Conservation (phyloP, 371 early-diverging fungal species). For the Lichtheimia corymbifera region DNA sequence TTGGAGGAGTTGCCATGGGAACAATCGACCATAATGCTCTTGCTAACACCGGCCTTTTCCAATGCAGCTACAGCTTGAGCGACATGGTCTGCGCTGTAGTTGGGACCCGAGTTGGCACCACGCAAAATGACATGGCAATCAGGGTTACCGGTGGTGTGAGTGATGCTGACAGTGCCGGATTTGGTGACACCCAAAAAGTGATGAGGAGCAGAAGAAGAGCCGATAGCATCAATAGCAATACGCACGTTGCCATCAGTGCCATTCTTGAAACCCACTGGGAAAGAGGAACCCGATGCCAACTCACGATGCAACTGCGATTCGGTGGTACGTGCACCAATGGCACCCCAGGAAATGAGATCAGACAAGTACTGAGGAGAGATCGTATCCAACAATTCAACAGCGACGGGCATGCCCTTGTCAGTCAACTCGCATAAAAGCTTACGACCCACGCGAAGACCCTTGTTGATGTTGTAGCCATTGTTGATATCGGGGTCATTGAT, state of each 20-base stretch:
- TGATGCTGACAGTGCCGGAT: conserved; percentile 90
- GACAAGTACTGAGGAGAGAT: conserved; percentile 93
- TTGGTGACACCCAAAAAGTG: conserved; percentile 94
- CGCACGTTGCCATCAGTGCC: conserved; percentile 88
- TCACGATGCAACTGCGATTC: conserved; percentile 94
- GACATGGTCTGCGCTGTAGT: conserved; percentile 75
- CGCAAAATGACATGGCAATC: conserved; percentile 59
- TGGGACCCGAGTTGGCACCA: conserved; percentile 84
- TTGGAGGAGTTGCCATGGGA: conserved; percentile 83
- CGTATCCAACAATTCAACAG: conserved; percentile 90
- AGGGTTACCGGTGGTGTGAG: conserved; percentile 84
- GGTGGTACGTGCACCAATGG: conserved; percentile 94
- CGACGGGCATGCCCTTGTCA: conserved; percentile 84
- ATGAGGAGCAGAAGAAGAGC: conserved; percentile 83
- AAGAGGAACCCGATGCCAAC: conserved; percentile 89
- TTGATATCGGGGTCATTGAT: conserved; percentile 91
- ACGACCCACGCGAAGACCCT: conserved; percentile 86
- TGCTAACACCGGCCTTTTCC: conserved; percentile 56
- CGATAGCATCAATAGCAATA: conserved; percentile 91
- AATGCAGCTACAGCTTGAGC: conserved; percentile 52
- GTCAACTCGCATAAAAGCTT: conserved; percentile 74
- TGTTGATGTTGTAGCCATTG: conserved; percentile 87
- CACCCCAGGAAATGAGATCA: conserved; percentile 93
- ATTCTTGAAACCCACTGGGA: conserved; percentile 96
- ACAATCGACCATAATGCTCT: conserved; percentile 81